A percentile compares a stretch with the other conserved stretches of the same genome.
phyloP scores from a whole-genome alignment of 768 basidiomycete genomes.

The Cystofilobasidium macerans region DNA sequence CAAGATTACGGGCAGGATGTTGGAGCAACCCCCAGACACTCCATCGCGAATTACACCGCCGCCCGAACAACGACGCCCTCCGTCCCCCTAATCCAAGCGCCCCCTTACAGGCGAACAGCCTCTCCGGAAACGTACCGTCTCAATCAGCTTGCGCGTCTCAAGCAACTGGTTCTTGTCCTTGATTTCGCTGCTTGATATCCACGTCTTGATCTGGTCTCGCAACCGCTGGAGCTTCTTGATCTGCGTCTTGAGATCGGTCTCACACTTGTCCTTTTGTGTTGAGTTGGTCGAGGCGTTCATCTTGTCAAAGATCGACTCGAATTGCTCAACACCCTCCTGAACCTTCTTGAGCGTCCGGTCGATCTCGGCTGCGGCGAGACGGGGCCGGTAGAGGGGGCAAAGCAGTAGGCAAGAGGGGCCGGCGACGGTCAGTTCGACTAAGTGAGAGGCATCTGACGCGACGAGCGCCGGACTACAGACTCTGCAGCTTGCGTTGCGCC shows the following conservation, averaged over 20 bases:
- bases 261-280: constrained; percentile 37
- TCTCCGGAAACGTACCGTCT: constrained; percentile 68
- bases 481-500: constrained; percentile 25
- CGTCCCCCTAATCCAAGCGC: background rate
- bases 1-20: too few relatives aligned
- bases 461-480: constrained; percentile 5
- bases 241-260: constrained; percentile 90
- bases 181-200: constrained; percentile 95
- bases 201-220: constrained; percentile 83
- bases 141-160: constrained; percentile 90
- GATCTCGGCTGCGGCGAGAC: constrained; percentile 65
- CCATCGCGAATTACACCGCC: too few relatives aligned
- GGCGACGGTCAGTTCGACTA: background rate
- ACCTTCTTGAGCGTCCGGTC: constrained; percentile 98
- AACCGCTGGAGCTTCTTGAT: constrained; percentile 87
- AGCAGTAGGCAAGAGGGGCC: background rate
- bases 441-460: background rate
- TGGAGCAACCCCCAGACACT: too few relatives aligned
- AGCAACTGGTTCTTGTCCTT: constrained; percentile 90
- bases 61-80: background rate
- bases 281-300: constrained; percentile 92
- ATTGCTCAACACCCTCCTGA: constrained; percentile 63
- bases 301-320: constrained; percentile 78
- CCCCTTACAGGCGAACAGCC: too few relatives aligned
- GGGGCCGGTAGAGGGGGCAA: background rate